Evolutionary conservation across 2,329 filamentous ascomycete genomes (phyloP).

Genomic region (Didymella pomorum): DNA sequence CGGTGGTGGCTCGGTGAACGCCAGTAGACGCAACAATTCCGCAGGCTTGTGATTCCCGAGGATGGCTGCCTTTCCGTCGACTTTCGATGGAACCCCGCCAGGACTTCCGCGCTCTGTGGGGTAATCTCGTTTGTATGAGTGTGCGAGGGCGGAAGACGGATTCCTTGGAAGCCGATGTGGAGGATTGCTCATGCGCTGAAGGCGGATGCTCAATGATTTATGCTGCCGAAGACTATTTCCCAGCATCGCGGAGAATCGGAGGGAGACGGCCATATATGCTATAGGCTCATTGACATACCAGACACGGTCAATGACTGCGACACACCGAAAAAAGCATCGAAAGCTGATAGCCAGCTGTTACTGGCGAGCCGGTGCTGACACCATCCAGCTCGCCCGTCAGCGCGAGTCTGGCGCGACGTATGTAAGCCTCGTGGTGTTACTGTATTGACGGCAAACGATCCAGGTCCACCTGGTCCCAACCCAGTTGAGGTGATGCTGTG

Average conservation of each 20-base stretch:
- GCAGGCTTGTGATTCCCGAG: constrained; percentile 13
- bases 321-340: background rate
- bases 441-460: background rate
- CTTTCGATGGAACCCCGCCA: constrained; percentile 8
- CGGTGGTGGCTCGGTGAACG: constrained; percentile 14
- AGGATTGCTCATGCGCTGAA: background rate
- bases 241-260: constrained; percentile 5
- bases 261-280: background rate
- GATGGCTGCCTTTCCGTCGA: constrained; percentile 2
- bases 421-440: constrained; percentile 4
- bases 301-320: background rate
- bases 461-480: background rate
- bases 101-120: constrained; percentile 11
- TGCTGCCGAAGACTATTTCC: background rate
- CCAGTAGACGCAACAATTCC: constrained; percentile 24
- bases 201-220: background rate
- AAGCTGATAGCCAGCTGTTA: background rate
- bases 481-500: constrained; percentile 1
- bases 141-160: constrained; percentile 1
- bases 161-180: background rate
- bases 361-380: background rate
- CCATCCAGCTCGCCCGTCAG: background rate
- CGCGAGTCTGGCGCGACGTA: background rate
- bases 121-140: background rate
- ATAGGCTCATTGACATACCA: background rate